phyloP scores from a whole-genome alignment of 441 rosid species.

The Iberis amara region DNA sequence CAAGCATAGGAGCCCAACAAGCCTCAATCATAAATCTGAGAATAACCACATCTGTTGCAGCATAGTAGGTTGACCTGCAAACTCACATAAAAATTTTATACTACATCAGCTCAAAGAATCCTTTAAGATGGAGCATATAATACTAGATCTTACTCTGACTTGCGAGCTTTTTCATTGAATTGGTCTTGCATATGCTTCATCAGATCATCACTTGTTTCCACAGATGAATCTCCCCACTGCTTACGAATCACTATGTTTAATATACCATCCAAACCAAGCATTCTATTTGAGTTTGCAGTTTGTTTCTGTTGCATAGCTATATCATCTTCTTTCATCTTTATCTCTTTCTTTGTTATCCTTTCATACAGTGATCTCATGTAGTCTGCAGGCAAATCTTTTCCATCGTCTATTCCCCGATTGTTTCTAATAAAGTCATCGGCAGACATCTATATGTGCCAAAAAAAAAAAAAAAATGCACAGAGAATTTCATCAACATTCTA shows the following conservation, averaged over 20 bases:
- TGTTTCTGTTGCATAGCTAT: slow-evolving; percentile 71
- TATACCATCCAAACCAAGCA: slow-evolving; percentile 86
- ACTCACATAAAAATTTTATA: slow-evolving; percentile 20
- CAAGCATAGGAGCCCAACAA: slow-evolving; percentile 99
- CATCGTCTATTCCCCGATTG: slow-evolving; percentile 97
- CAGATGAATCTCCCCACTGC: slow-evolving; percentile 59
- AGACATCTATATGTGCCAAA: slow-evolving; percentile 68
- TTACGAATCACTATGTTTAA: slow-evolving; percentile 93
- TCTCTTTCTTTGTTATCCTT: slow-evolving; percentile 86
- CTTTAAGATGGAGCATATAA: slow-evolving; percentile 1
- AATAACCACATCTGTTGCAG: slow-evolving; percentile 90
- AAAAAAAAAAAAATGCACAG: slow-evolving; percentile 14
- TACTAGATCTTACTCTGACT: slow-evolving; percentile 75
- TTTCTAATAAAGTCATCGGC: slow-evolving; percentile 95
- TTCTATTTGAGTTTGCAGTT: slow-evolving; percentile 57
- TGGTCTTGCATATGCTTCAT: slow-evolving; percentile 96
- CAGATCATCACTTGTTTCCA: slow-evolving; percentile 94
- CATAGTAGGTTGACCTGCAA: slow-evolving; percentile 94
- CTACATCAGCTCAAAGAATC: slow-evolving; percentile 19
- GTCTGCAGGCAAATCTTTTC: slow-evolving; percentile 88
- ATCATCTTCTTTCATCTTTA: slow-evolving; percentile 94
- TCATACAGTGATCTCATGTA: slow-evolving; percentile 85
- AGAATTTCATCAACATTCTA: slow-evolving; percentile 24
- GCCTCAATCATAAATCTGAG: slow-evolving; percentile 97
- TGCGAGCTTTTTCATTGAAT: slow-evolving; percentile 94